phyloP scores from a whole-genome alignment of 2,329 filamentous ascomycete species.

The Trichoderma sp. region DNA sequence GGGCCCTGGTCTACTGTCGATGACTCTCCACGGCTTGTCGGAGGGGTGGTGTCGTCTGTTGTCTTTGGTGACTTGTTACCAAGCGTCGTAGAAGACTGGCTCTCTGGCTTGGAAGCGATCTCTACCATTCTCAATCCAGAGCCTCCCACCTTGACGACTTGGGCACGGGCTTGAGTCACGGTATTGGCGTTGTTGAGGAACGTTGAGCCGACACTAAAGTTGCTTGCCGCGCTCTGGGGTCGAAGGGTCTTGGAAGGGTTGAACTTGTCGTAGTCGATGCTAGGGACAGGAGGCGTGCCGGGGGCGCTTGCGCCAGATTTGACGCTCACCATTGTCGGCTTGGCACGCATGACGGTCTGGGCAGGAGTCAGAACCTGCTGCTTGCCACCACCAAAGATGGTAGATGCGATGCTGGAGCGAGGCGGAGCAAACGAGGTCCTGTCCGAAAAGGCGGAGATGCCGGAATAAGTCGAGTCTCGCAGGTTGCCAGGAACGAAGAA shows the following conservation, averaged over 20 bases:
- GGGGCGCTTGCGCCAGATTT: constrained; percentile 62
- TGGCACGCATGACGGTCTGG: constrained; percentile 81
- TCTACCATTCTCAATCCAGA: constrained; percentile 45
- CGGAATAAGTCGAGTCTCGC: constrained; percentile 87
- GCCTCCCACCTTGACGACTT: constrained; percentile 58
- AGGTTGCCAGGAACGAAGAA: constrained; percentile 92
- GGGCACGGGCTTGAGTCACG: constrained; percentile 54
- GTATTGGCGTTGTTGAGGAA: constrained; percentile 65
- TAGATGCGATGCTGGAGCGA: constrained; percentile 79
- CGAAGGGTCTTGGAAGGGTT: constrained; percentile 33
- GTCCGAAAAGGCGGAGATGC: constrained; percentile 62
- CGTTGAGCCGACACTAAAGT: constrained; percentile 66
- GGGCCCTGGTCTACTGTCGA: constrained; percentile 53
- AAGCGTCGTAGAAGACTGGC: constrained; percentile 25
- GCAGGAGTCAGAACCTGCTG: constrained; percentile 80
- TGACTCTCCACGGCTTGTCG: constrained; percentile 44
- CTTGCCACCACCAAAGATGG: constrained; percentile 88
- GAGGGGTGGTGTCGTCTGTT: background rate
- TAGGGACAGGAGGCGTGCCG: constrained; percentile 67
- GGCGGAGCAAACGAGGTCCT: constrained; percentile 60
- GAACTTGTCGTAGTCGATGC: constrained; percentile 64
- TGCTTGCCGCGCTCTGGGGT: constrained; percentile 54
- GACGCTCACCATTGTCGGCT: constrained; percentile 90
- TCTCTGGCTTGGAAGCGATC: constrained; percentile 38
- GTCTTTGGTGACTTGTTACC: constrained; percentile 9